phyloP scores from a whole-genome alignment of 306 rosid genomes.

The Luffa aegyptiaca region DNA sequence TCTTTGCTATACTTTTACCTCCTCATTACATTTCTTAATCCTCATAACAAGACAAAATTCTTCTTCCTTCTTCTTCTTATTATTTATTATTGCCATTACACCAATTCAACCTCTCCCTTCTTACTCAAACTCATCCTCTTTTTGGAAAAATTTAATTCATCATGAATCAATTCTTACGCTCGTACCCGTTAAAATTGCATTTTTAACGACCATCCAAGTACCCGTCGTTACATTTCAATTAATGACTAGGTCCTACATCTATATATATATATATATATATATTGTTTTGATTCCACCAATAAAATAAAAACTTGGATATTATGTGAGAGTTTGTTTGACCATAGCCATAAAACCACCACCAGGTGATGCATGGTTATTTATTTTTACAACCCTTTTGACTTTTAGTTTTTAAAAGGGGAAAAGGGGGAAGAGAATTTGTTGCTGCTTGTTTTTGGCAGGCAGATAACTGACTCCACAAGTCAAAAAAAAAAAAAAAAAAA shows the following conservation, averaged over 20 bases:
- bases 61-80: not conserved
- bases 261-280: not conserved
- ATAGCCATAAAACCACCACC: no score
- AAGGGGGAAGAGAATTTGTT: not conserved
- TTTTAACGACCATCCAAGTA: not conserved
- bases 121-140: not conserved
- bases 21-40: not conserved
- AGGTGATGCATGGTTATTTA: not conserved
- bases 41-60: not conserved
- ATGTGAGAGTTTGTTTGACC: no score
- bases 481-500: no score
- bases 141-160: not conserved
- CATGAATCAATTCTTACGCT: not conserved
- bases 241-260: not conserved
- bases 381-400: constrained; percentile 1
- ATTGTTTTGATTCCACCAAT: no score
- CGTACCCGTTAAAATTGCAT: not conserved
- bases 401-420: not conserved
- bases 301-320: no score
- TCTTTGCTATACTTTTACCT: not conserved
- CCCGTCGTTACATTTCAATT: not conserved
- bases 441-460: not conserved
- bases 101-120: not conserved
- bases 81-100: not conserved
- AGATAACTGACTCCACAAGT: no score